Percentiles rank a stretch among this genome's conserved stretches.
Evolutionary conservation across 495 filamentous ascomycete species (phyloP).

Genomic region (Trichoderma reesei): DNA sequence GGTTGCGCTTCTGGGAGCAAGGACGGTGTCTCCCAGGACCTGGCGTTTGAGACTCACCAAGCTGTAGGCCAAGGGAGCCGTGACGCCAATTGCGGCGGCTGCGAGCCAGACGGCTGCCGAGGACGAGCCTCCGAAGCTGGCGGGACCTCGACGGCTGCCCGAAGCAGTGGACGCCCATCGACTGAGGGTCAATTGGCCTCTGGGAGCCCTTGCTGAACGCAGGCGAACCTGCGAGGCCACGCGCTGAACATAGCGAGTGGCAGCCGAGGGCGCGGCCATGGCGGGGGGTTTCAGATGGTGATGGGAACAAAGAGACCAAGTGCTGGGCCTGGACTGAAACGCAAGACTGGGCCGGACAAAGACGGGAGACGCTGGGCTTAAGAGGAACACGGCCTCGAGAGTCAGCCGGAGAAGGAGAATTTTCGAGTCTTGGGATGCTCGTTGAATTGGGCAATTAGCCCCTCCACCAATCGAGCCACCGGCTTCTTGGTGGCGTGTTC

Average conservation of each 20-base stretch:
- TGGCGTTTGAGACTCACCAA: background rate
- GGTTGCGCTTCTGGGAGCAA: too few species aligned
- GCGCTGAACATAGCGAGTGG: slow-evolving; percentile 6
- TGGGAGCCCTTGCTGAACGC: background rate
- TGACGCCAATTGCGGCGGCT: slow-evolving; percentile 3
- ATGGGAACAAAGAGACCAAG: background rate
- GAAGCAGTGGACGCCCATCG: background rate
- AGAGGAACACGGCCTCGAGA: background rate
- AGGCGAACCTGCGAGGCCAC: background rate
- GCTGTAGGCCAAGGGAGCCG: slow-evolving; percentile 10
- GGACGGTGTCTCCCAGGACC: background rate
- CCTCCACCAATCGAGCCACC: background rate
- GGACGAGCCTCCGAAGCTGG: background rate
- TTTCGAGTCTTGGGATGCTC: background rate
- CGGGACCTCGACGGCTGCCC: background rate
- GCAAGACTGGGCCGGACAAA: background rate
- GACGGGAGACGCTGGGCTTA: background rate
- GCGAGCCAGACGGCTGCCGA: slow-evolving; percentile 2
- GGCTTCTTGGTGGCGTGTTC: background rate
- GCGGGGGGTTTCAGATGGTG: background rate
- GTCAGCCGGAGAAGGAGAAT: background rate
- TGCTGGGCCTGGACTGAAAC: background rate
- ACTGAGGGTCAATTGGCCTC: slow-evolving; percentile 6
- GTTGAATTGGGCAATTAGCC: slow-evolving; percentile 2
- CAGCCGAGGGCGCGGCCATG: background rate